Conservation (phyloP, 129 eudicot genomes). For the Oenanthe sinensis region DNA sequence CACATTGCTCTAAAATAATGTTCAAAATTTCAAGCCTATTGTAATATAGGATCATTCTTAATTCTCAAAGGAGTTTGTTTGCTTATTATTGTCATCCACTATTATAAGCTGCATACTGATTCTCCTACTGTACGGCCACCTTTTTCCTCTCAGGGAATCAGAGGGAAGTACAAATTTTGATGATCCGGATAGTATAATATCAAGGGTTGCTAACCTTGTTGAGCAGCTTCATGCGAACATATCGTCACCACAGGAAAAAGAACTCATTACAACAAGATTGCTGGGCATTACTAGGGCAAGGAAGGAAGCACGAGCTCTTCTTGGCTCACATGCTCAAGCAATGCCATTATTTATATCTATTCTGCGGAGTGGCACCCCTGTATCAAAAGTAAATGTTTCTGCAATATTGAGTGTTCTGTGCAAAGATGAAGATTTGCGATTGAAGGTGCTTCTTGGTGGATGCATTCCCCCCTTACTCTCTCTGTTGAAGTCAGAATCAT, state of each 20-base stretch:
- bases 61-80: background rate
- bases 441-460: constrained; percentile 77
- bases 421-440: constrained; percentile 63
- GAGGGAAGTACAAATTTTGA: constrained; percentile 40
- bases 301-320: constrained; percentile 61
- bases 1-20: background rate
- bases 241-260: constrained; percentile 61
- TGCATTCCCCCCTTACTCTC: constrained; percentile 70
- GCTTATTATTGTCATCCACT: background rate
- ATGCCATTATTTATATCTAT: constrained; percentile 71
- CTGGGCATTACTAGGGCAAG: constrained; percentile 46
- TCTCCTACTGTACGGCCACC: background rate
- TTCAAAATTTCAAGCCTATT: background rate
- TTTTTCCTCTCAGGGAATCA: constrained; percentile 40
- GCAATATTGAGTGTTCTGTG: constrained; percentile 49
- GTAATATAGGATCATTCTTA: background rate
- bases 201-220: constrained; percentile 57
- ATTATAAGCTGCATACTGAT: background rate
- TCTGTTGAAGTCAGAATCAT: constrained; percentile 53
- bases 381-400: constrained; percentile 59
- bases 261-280: constrained; percentile 53
- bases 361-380: constrained; percentile 49
- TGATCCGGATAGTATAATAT: constrained; percentile 45
- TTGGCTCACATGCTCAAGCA: constrained; percentile 76
- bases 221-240: constrained; percentile 60